Evolutionary conservation across 1,284 basidiomycete genomes (phyloP).

Genomic region (Mycosarcoma maydis): DNA sequence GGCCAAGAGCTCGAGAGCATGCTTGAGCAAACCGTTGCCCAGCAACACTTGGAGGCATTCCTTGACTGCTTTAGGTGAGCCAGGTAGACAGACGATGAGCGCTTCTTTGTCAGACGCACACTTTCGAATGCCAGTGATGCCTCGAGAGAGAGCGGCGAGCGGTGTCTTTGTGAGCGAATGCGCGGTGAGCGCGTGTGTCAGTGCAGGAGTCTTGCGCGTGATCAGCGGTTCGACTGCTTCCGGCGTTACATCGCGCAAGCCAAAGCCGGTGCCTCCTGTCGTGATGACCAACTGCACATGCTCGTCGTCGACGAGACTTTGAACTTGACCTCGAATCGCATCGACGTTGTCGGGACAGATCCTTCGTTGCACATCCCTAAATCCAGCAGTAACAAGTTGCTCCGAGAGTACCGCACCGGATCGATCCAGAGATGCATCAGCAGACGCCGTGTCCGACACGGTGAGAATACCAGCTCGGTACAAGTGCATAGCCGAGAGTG

Average conservation of each 20-base stretch:
- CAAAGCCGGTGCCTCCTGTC: conserved; percentile 87
- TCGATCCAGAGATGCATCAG: conserved; percentile 30
- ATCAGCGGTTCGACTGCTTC: conserved; percentile 80
- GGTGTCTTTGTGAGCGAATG: conserved; percentile 79
- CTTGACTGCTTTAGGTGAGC: conserved; percentile 82
- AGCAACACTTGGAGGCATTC: conserved; percentile 79
- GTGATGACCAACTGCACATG: conserved; percentile 70
- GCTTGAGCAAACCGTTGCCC: conserved; percentile 70
- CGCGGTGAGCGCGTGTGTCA: conserved; percentile 80
- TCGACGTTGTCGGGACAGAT: conserved; percentile 42
- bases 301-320: conserved; percentile 15
- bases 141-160: conserved; percentile 81
- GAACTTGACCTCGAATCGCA: conserved; percentile 4
- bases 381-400: conserved; percentile 10
- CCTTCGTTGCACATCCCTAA: conserved; percentile 1
- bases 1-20: conserved; percentile 79
- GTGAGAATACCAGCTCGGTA: conserved; percentile 30
- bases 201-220: conserved; percentile 77
- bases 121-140: conserved; percentile 76
- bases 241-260: conserved; percentile 79
- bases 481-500: conserved; percentile 1
- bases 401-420: conserved; percentile 47
- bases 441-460: conserved; percentile 51
- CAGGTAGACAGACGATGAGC: conserved; percentile 81
- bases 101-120: conserved; percentile 68